Evolutionary conservation across 805 yeast genomes (phyloP).

Genomic region (Cyberlindnera mississippiensis): DNA sequence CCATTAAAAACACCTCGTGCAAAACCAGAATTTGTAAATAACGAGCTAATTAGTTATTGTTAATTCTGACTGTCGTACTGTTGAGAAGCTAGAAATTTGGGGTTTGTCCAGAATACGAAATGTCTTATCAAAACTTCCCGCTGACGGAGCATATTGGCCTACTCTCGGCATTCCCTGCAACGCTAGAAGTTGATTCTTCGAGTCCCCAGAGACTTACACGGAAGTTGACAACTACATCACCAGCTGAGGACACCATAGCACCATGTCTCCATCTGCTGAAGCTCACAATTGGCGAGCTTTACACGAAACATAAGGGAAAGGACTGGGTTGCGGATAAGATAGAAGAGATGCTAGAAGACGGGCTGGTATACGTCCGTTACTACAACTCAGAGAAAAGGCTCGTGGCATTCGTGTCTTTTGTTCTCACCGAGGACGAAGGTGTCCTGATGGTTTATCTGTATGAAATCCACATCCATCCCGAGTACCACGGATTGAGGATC

Average conservation of each 20-base stretch:
- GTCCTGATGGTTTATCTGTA: constrained; percentile 45
- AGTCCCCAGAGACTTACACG: constrained; percentile 1
- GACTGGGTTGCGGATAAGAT: constrained; percentile 34
- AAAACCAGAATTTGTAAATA: too few relatives aligned
- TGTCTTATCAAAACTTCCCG: too few relatives aligned
- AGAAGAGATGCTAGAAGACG: constrained; percentile 38
- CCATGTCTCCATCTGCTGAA: constrained; percentile 8
- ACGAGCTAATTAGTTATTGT: too few relatives aligned
- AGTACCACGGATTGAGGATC: constrained; percentile 31
- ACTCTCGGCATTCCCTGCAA: too few relatives aligned
- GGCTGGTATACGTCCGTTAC: constrained; percentile 17
- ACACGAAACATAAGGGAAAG: constrained; percentile 15
- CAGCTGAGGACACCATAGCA: constrained; percentile 2
- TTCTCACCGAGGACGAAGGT: constrained; percentile 39
- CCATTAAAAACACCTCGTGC: too few relatives aligned
- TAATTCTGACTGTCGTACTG: too few relatives aligned
- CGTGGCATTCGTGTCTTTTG: constrained; percentile 44
- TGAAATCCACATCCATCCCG: constrained; percentile 47
- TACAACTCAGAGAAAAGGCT: constrained; percentile 13
- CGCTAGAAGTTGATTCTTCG: too few relatives aligned
- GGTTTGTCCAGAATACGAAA: too few relatives aligned
- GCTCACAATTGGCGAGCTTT: constrained; percentile 17
- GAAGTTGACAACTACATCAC: neutral
- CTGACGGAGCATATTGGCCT: too few relatives aligned
- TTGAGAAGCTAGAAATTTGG: too few relatives aligned